Percentiles rank a stretch among this genome's conserved stretches.
Conservation (phyloP, 1,284 basidiomycete species). For the Cutaneotrichosporon spelunceum region DNA sequence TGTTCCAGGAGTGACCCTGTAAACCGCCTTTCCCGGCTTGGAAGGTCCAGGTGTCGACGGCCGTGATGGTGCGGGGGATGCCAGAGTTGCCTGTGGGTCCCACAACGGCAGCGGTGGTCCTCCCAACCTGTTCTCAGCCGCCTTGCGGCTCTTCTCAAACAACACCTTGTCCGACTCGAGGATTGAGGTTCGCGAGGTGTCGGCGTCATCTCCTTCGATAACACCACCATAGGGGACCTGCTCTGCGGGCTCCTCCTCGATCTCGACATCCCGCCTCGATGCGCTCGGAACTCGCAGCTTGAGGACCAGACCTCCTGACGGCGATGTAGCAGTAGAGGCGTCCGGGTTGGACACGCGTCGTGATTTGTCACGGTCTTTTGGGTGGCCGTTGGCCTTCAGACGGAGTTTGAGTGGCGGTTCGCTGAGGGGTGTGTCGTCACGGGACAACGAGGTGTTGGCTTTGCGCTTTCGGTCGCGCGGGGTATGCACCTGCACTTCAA, state of each 20-base stretch:
- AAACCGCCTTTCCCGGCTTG: not conserved
- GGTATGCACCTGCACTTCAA: conserved; percentile 2
- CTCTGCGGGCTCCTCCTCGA: conserved; percentile 45
- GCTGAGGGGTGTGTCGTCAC: conserved; percentile 6
- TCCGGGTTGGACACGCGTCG: not conserved
- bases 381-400: conserved; percentile 7
- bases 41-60: conserved; percentile 9
- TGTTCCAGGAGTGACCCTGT: not conserved
- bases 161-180: conserved; percentile 64
- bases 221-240: conserved; percentile 73
- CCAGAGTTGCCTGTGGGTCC: conserved; percentile 26
- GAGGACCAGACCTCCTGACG: conserved; percentile 20
- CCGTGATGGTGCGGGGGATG: conserved; percentile 20
- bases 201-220: conserved; percentile 67
- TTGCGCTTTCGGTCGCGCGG: conserved; percentile 13
- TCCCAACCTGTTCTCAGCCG: conserved; percentile 61
- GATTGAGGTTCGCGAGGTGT: conserved; percentile 69
- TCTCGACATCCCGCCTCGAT: conserved; percentile 29
- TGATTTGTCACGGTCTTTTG: conserved; percentile 15
- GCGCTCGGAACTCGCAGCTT: conserved; percentile 36
- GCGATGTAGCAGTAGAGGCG: not conserved
- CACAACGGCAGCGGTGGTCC: conserved; percentile 35
- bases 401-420: conserved; percentile 15
- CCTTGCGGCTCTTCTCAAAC: conserved; percentile 68
- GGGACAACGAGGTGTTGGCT: conserved; percentile 3